These are phyloP conservation scores for Chalaropsis ovoidea DNA, from an alignment of 2,329 filamentous ascomycete genomes.

Conservation along the genomic window DNA sequence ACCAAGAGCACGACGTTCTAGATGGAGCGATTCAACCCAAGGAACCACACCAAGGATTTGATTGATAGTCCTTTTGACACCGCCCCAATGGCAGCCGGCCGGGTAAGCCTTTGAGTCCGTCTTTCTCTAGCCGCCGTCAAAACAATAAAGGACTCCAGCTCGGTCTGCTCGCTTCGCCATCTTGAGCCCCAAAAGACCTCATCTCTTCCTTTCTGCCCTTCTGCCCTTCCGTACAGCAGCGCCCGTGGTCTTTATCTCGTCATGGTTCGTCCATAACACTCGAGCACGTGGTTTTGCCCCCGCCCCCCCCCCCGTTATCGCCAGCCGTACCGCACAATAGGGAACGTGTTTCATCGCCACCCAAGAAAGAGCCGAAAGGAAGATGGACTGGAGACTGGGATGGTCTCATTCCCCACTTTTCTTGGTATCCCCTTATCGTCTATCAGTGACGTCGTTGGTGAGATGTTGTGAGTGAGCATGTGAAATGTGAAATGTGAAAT, in stretches of 20 bases:
- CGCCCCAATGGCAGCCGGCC: no score
- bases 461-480: not conserved
- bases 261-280: not conserved
- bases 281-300: not conserved
- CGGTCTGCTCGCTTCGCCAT: not conserved
- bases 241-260: no score
- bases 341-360: slow-evolving; percentile 7
- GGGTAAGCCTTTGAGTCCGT: not conserved
- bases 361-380: not conserved
- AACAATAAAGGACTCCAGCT: not conserved
- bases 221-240: not conserved
- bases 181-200: not conserved
- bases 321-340: not conserved
- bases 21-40: not conserved
- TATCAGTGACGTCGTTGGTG: not conserved
- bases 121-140: not conserved
- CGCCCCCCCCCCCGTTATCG: not conserved
- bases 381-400: not conserved
- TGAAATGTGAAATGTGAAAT: not conserved
- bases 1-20: not conserved
- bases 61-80: not conserved
- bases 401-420: not conserved
- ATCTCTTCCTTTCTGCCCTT: not conserved
- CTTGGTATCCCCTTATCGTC: not conserved
- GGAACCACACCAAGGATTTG: not conserved